Conservation (phyloP, 2,329 filamentous ascomycete species). For the Aspergillus sergii region DNA sequence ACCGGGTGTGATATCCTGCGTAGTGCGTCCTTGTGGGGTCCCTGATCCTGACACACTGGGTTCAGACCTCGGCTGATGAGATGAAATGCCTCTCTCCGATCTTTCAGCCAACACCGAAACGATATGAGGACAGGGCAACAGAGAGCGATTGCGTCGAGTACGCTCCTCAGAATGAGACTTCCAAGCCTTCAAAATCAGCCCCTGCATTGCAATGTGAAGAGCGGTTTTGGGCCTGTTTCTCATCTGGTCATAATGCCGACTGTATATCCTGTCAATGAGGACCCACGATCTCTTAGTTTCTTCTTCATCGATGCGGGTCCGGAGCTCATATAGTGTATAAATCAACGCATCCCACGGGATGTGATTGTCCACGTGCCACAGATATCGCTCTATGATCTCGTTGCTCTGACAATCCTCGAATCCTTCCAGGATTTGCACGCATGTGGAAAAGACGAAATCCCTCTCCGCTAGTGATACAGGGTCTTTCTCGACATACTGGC, state of each 20-base stretch:
- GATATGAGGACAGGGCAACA: constrained; percentile 26
- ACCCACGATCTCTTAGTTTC: constrained; percentile 48
- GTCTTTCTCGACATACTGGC: constrained; percentile 30
- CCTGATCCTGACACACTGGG: background rate
- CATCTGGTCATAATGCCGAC: constrained; percentile 38
- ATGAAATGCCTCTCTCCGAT: background rate
- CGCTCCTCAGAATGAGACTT: constrained; percentile 27
- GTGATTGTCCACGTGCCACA: constrained; percentile 51
- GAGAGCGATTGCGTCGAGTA: constrained; percentile 14
- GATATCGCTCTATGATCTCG: constrained; percentile 42
- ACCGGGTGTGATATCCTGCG: background rate
- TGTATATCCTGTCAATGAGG: constrained; percentile 47
- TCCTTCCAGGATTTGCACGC: constrained; percentile 37
- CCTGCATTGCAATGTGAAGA: constrained; percentile 28
- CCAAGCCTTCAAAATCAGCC: constrained; percentile 32
- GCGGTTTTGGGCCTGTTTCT: constrained; percentile 18
- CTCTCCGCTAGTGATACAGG: constrained; percentile 24
- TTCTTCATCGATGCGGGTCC: constrained; percentile 38
- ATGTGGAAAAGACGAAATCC: constrained; percentile 34
- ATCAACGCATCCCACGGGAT: constrained; percentile 58
- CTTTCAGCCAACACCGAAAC: constrained; percentile 11
- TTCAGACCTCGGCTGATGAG: background rate
- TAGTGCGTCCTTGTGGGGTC: background rate
- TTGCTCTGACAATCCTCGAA: constrained; percentile 33
- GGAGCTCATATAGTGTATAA: constrained; percentile 51